phyloP scores from a whole-genome alignment of 805 yeast species.

The Yarrowia divulgata region DNA sequence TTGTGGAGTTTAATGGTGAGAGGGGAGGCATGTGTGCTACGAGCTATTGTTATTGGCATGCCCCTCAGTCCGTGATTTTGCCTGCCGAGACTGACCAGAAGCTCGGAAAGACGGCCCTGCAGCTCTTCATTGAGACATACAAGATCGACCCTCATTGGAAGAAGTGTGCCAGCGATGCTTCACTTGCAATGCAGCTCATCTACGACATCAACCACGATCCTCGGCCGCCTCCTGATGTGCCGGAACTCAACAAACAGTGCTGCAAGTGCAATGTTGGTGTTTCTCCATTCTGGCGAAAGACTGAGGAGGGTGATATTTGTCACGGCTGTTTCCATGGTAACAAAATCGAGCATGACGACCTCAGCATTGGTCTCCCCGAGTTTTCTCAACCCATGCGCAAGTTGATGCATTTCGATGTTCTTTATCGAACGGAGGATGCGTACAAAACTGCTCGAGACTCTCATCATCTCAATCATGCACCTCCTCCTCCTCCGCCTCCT shows the following conservation, averaged over 20 bases:
- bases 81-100: conserved; percentile 44
- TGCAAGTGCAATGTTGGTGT: conserved; percentile 17
- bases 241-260: conserved; percentile 30
- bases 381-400: conserved; percentile 7
- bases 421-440: conserved; percentile 14
- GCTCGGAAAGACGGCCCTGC: conserved; percentile 47
- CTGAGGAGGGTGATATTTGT: conserved; percentile 13
- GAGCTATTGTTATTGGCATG: conserved; percentile 44
- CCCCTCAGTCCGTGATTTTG: conserved; percentile 3
- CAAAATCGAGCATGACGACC: conserved; percentile 19
- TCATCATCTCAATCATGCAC: conserved; percentile 1
- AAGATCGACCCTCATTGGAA: conserved; percentile 42
- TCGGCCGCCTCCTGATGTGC: conserved; percentile 22
- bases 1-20: conserved; percentile 44
- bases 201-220: conserved; percentile 29
- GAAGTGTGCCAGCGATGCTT: conserved; percentile 11
- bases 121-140: conserved; percentile 46
- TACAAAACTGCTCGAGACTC: conserved; percentile 7
- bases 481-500: conserved; percentile 9
- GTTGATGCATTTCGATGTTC: conserved; percentile 28
- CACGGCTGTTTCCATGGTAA: conserved; percentile 14
- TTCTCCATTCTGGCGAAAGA: conserved; percentile 23
- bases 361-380: conserved; percentile 24
- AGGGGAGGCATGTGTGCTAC: conserved; percentile 43
- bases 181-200: conserved; percentile 16